Evolutionary conservation across 106 monocot species (phyloP), one percentile per base, ranked within the genome.

Genomic region (Acorus calamus): DNA sequence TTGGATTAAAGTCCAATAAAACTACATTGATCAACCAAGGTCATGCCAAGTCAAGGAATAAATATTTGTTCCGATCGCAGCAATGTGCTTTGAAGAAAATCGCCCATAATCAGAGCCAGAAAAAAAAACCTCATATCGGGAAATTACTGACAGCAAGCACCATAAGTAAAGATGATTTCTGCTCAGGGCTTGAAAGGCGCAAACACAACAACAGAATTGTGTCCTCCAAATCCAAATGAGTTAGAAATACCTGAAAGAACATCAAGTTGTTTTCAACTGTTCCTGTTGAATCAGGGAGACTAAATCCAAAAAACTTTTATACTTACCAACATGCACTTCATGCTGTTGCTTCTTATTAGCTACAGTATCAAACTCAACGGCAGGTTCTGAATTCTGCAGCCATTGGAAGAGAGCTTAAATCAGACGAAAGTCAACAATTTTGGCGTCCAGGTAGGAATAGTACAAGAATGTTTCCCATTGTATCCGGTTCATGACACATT

Each of bases 311-410:
- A n/a, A 12, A 5, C 14, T 57, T 57, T 5, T 12, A 57, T 8
- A 96, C 96, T 79, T 54, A 99, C 98, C 98, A 79, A 92, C 81
- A 71, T 99, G 85, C 65, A 99, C 85, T 81, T 92, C 88, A 77
- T 85, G 85, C 61, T 84, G 76, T 79, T 99, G 77, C 66, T 88
- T 99, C 63, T 65, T 68, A 14, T 99, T 92, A 12, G 91, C 69
- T 28, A 99, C 92, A 0, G 98, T 99, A 67, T 99, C 85, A 67
- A 93, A 88, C n/a, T 85, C 88, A 61, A 93, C 85, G 45, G 82
- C 68, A 50, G 88, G 83, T 75, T 99, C 98, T 8, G 84, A 82
- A 56, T 99, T 69, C 98, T 99, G 81, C 62, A 74, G 46, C 52
- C 3, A 60, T 44, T 43, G 52, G 28, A 28, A 28, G 28, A 28